A percentile compares a stretch with the other conserved stretches of the same genome.
Evolutionary conservation across 2,329 filamentous ascomycete genomes (phyloP).

Genomic region (Ascochyta clinopodiicola): DNA sequence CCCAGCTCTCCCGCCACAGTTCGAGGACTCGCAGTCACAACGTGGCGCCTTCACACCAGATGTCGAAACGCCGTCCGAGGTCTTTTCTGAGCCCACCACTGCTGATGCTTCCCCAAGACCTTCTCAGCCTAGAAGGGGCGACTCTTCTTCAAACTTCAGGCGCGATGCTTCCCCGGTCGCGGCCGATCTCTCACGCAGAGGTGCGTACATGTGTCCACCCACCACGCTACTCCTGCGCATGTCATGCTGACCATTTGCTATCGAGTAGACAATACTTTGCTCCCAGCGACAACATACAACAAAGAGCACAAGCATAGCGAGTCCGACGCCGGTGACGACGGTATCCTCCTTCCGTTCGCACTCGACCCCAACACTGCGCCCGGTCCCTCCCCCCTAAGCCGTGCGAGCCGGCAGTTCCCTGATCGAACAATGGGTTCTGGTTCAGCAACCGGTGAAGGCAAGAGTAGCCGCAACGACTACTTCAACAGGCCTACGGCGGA

Average conservation of each 20-base stretch:
- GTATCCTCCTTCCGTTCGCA: slow-evolving; percentile 59
- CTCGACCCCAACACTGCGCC: slow-evolving; percentile 58
- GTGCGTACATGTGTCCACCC: slow-evolving; percentile 26
- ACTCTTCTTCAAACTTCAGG: slow-evolving; percentile 47
- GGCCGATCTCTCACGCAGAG: slow-evolving; percentile 41
- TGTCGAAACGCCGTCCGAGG: slow-evolving; percentile 64
- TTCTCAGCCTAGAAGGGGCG: slow-evolving; percentile 42
- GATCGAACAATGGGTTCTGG: slow-evolving; percentile 33
- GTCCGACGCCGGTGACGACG: slow-evolving; percentile 61
- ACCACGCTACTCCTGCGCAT: not conserved
- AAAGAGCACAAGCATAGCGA: slow-evolving; percentile 78
- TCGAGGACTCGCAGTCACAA: slow-evolving; percentile 64
- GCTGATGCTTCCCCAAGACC: slow-evolving; percentile 70
- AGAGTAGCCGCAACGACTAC: slow-evolving; percentile 50
- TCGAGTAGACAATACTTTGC: slow-evolving; percentile 64
- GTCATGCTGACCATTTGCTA: slow-evolving; percentile 21
- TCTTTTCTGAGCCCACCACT: slow-evolving; percentile 68
- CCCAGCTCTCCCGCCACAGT: slow-evolving; percentile 80
- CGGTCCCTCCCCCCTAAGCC: slow-evolving; percentile 48
- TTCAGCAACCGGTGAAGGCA: slow-evolving; percentile 30
- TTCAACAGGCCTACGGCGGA: slow-evolving; percentile 49
- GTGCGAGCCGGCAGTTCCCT: slow-evolving; percentile 39
- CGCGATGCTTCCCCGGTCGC: slow-evolving; percentile 48
- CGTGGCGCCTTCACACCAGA: slow-evolving; percentile 64
- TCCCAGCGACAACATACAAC: slow-evolving; percentile 75